phyloP scores from a whole-genome alignment of 148 eudicot genomes.

The Heliamphora exappendiculata region DNA sequence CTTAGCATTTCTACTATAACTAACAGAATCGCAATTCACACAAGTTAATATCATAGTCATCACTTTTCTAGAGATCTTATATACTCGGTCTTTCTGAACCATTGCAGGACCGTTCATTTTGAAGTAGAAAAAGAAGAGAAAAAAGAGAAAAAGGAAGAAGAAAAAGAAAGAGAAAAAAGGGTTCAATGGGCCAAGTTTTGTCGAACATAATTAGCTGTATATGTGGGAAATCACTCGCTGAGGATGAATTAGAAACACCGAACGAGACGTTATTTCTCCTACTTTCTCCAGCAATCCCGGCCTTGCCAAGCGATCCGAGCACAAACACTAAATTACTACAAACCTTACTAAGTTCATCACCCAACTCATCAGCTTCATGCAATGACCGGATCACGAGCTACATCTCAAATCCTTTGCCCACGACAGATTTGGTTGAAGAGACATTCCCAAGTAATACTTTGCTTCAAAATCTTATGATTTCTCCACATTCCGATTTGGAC shows the following conservation, averaged over 20 bases:
- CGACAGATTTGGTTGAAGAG: background rate
- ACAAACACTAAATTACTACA: no score
- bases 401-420: background rate
- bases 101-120: no score
- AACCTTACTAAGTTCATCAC: no score
- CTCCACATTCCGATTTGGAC: background rate
- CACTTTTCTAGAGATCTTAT: no score
- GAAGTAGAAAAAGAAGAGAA: background rate
- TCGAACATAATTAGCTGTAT: background rate
- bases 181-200: background rate
- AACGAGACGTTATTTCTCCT: background rate
- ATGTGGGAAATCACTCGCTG: background rate
- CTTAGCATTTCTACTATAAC: no score
- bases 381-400: background rate
- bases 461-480: background rate
- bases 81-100: no score
- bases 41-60: no score
- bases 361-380: no score
- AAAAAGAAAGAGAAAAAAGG: background rate
- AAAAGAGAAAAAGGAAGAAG: background rate
- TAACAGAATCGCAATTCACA: no score
- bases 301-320: background rate
- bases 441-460: background rate
- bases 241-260: background rate
- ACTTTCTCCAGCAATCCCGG: background rate